These are phyloP conservation scores for Venturia nashicola DNA, from an alignment of 2,329 filamentous ascomycete genomes.

Conservation along the genomic window DNA sequence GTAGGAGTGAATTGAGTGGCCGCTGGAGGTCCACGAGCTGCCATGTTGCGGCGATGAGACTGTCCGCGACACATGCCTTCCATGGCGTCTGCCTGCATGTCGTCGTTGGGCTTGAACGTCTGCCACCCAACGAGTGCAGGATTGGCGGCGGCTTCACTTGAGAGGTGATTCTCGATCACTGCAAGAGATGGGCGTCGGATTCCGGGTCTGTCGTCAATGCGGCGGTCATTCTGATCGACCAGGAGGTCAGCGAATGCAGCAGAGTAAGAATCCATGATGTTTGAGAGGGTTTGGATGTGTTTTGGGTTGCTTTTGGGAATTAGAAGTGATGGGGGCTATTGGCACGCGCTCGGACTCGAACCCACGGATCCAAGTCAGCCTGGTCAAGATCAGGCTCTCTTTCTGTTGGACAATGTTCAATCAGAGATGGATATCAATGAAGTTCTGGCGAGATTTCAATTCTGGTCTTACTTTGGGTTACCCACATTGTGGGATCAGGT, in stretches of 20 bases:
- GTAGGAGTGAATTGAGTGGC: neutral
- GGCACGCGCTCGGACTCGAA: no score
- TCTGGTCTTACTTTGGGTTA: no score
- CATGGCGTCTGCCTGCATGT: neutral
- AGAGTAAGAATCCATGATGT: neutral
- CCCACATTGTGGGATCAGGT: no score
- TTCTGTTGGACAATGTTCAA: no score
- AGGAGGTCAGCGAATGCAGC: neutral
- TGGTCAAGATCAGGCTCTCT: no score
- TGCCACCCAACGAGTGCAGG: neutral
- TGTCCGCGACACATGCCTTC: neutral
- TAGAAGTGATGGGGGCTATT: neutral
- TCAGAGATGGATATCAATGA: no score
- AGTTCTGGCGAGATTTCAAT: no score
- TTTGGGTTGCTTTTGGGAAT: neutral
- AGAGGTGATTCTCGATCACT: neutral
- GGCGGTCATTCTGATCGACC: neutral
- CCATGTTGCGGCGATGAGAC: neutral
- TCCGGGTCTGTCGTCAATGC: neutral
- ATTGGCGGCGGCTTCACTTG: neutral
- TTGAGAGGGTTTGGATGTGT: neutral
- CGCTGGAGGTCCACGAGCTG: neutral
- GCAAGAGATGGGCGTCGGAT: neutral
- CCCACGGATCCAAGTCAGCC: no score
- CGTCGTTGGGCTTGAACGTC: neutral